These are phyloP conservation scores for Posidonia australis DNA, from an alignment of 106 monocot species.

Conservation along the genomic window DNA sequence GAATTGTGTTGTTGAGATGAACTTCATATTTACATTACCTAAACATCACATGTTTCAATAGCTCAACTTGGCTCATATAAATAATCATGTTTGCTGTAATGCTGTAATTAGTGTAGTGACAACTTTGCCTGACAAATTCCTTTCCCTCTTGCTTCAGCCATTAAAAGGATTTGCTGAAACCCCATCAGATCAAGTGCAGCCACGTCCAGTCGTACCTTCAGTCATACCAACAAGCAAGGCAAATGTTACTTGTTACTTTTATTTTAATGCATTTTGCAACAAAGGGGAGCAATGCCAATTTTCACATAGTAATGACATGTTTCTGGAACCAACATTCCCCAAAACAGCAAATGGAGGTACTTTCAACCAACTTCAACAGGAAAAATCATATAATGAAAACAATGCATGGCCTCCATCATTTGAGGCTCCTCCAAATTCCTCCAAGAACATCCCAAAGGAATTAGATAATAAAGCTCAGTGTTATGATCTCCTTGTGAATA, in stretches of 20 bases:
- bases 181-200: conserved; percentile 7
- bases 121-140: background rate
- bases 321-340: conserved; percentile 10
- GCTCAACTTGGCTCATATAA: no score
- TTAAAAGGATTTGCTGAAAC: conserved; percentile 28
- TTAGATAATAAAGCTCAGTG: conserved; percentile 4
- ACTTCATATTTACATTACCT: no score
- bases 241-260: conserved; percentile 47
- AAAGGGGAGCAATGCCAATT: conserved; percentile 53
- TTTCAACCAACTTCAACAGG: conserved; percentile 6
- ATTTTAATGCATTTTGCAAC: conserved; percentile 32
- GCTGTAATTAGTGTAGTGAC: no score
- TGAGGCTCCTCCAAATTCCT: conserved; percentile 21
- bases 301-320: conserved; percentile 19
- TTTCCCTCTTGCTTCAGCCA: conserved; percentile 23
- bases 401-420: conserved; percentile 25
- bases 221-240: conserved; percentile 15
- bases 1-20: no score
- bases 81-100: no score
- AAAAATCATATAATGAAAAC: conserved; percentile 19
- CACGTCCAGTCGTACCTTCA: conserved; percentile 2
- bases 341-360: conserved; percentile 5
- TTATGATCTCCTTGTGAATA: conserved; percentile 7
- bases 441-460: conserved; percentile 7
- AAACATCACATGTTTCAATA: no score